Percentiles rank a stretch among this genome's conserved stretches.
Evolutionary conservation across 2,329 filamentous ascomycete species (phyloP).

Genomic region (Neoscytalidium dimidiatum): DNA sequence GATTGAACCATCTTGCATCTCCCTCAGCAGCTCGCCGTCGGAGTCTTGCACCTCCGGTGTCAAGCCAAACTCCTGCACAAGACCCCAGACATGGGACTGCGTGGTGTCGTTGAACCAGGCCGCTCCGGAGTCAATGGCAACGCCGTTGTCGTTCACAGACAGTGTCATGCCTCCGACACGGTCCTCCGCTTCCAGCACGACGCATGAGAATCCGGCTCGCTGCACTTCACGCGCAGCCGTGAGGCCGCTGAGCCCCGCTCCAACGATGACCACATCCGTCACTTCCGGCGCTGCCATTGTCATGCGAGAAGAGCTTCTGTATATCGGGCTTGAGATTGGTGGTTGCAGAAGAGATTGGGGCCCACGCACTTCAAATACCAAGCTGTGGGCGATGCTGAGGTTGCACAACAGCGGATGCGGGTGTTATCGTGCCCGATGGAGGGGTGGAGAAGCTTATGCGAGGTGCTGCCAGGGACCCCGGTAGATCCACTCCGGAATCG

Average conservation of each 20-base stretch:
- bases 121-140: constrained; percentile 52
- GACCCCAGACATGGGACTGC: constrained; percentile 48
- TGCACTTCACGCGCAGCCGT: constrained; percentile 36
- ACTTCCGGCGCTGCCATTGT: neutral
- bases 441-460: neutral
- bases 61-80: constrained; percentile 44
- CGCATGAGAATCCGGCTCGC: constrained; percentile 39
- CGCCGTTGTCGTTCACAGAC: constrained; percentile 37
- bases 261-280: constrained; percentile 41
- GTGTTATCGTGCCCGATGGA: neutral
- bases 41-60: constrained; percentile 53
- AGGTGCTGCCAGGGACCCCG: neutral
- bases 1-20: constrained; percentile 2
- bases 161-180: constrained; percentile 55
- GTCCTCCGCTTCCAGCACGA: constrained; percentile 53
- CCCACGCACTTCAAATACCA: neutral
- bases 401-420: neutral
- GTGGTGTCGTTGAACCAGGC: constrained; percentile 63
- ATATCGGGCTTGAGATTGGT: neutral
- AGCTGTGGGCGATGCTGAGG: neutral
- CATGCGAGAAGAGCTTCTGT: neutral
- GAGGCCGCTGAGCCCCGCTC: constrained; percentile 44
- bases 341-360: neutral
- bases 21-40: constrained; percentile 35
- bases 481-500: no score